Evolutionary conservation across 1,284 basidiomycete genomes (phyloP).

Genomic region (Rhizopogon hawkerae): DNA sequence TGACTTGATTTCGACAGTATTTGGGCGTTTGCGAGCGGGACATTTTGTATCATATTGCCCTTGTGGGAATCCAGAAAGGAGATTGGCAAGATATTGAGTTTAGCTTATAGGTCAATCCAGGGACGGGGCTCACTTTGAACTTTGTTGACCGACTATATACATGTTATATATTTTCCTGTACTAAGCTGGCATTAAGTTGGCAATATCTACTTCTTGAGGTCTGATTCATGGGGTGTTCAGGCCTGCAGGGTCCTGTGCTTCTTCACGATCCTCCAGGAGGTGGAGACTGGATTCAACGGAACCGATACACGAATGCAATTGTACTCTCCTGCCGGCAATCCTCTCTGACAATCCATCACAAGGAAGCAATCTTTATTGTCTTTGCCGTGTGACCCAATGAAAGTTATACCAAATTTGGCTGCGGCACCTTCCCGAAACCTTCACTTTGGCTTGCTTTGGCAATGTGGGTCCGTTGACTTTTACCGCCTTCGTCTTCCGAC

Average conservation of each 20-base stretch:
- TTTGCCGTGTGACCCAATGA: neutral
- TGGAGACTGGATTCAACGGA: neutral
- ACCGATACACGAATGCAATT: neutral
- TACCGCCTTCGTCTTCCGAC: constrained; percentile 2
- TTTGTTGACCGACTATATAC: too few relatives aligned
- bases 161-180: too few relatives aligned
- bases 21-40: constrained; percentile 38
- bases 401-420: neutral
- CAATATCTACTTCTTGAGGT: neutral
- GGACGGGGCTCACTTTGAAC: neutral
- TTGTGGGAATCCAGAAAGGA: constrained; percentile 39
- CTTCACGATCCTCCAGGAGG: neutral
- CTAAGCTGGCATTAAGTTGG: neutral
- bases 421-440: neutral
- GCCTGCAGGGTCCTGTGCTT: neutral
- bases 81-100: constrained; percentile 27
- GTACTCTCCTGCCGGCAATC: neutral
- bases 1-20: constrained; percentile 23
- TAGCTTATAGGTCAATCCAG: constrained; percentile 8
- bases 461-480: neutral
- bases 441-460: neutral
- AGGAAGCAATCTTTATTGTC: neutral
- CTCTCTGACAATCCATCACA: neutral
- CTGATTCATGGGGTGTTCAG: too few relatives aligned
- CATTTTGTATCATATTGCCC: constrained; percentile 40